A percentile compares a stretch with the other conserved stretches of the same genome.
Evolutionary conservation across 202 grass and related monocot species (phyloP).

Genomic region (Saccharum hybrid): DNA sequence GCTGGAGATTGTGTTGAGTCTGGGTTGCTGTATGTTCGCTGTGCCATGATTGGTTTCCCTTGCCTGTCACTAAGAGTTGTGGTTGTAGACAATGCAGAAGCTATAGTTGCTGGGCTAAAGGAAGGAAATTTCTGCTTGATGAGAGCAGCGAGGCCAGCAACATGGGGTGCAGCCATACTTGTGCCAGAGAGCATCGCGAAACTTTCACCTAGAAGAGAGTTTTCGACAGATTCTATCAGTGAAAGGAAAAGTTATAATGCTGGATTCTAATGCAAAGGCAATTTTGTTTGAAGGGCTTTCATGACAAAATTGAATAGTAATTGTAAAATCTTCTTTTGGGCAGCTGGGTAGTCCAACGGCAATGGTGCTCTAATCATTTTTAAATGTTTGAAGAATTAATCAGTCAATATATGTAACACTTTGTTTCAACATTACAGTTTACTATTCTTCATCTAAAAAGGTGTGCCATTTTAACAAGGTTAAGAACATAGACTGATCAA

Average conservation of each 20-base stretch:
- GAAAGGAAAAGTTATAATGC: not conserved
- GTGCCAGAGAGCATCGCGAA: constrained; percentile 97
- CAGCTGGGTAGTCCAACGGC: not conserved
- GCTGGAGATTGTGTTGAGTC: constrained; percentile 82
- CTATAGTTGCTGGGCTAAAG: constrained; percentile 86
- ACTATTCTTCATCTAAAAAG: not conserved
- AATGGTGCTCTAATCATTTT: not conserved
- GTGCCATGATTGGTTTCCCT: constrained; percentile 83
- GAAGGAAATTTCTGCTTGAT: constrained; percentile 90
- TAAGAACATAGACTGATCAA: not conserved
- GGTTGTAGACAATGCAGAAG: constrained; percentile 83
- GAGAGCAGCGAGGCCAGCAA: constrained; percentile 90
- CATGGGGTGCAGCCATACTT: constrained; percentile 97
- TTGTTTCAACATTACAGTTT: not conserved
- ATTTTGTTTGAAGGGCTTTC: not conserved
- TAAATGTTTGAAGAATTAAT: not conserved
- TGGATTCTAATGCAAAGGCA: constrained; percentile 1
- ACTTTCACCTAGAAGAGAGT: constrained; percentile 72
- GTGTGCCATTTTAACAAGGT: not conserved
- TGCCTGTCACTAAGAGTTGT: constrained; percentile 67
- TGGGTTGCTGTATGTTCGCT: constrained; percentile 74
- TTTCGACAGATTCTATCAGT: not conserved
- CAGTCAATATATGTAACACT: constrained; percentile 4
- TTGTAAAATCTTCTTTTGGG: constrained; percentile 9
- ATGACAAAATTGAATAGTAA: constrained; percentile 13